phyloP scores from a whole-genome alignment of 305 asterid species.

The Fraxinus nigra region DNA sequence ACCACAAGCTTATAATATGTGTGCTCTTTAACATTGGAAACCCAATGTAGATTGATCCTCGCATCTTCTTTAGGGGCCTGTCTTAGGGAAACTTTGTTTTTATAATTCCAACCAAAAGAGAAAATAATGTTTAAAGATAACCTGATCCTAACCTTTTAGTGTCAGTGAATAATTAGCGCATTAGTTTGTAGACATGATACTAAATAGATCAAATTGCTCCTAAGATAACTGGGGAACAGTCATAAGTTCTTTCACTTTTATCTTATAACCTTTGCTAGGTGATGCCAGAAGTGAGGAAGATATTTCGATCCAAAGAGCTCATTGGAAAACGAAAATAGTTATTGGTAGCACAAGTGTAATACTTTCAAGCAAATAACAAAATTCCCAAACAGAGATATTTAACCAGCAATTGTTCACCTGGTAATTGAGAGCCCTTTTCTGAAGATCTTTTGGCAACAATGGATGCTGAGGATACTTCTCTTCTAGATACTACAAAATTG shows the following conservation, averaged over 20 bases:
- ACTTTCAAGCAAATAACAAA: neutral
- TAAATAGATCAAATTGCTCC: neutral
- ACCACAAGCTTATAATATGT: neutral
- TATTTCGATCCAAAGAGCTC: neutral
- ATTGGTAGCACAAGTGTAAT: neutral
- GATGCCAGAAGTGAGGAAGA: neutral
- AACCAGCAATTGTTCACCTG: constrained; percentile 43
- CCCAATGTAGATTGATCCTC: neutral
- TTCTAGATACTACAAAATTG: constrained; percentile 64
- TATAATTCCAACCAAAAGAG: neutral
- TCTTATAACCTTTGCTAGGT: neutral
- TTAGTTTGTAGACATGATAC: neutral
- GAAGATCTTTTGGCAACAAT: constrained; percentile 72
- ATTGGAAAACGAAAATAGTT: neutral
- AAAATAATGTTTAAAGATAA: neutral
- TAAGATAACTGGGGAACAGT: neutral
- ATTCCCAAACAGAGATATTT: neutral
- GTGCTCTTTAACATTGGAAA: neutral
- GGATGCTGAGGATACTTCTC: constrained; percentile 87
- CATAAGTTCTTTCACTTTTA: neutral
- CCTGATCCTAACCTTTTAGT: neutral
- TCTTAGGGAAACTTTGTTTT: neutral
- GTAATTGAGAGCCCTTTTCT: constrained; percentile 57
- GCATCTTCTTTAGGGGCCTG: neutral
- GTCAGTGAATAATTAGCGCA: neutral